Percentiles rank a stretch among this genome's conserved stretches.
Evolutionary conservation across 148 eudicot species (phyloP).

Genomic region (Rhododendron griersonianum): DNA sequence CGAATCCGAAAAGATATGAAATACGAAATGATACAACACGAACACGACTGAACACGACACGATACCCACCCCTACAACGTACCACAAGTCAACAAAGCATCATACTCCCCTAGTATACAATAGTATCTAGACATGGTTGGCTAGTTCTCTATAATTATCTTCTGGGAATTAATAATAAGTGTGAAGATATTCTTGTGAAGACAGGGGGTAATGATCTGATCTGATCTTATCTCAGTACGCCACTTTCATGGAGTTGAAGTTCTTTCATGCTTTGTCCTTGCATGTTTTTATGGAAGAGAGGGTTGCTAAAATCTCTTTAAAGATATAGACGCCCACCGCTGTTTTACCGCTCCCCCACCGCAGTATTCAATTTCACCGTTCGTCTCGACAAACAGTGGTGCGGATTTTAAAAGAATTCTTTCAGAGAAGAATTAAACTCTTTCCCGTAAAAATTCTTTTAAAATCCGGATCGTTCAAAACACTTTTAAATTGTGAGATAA

Average conservation of each 20-base stretch:
- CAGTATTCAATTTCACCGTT: too few species aligned
- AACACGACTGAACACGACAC: too few species aligned
- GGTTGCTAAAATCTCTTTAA: neutral
- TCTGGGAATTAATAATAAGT: neutral
- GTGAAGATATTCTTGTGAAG: neutral
- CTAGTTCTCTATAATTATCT: neutral
- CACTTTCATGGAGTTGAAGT: neutral
- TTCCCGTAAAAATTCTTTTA: too few species aligned
- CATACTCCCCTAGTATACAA: neutral
- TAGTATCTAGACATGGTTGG: neutral
- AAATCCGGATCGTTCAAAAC: too few species aligned
- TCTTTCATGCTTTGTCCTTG: neutral
- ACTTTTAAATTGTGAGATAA: too few species aligned
- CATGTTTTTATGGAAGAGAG: neutral
- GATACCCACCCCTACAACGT: neutral
- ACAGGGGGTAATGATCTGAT: neutral
- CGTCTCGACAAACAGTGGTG: too few species aligned
- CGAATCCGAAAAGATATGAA: too few species aligned
- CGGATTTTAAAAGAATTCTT: too few species aligned
- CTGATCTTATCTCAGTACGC: neutral
- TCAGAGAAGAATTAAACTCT: too few species aligned
- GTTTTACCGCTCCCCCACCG: too few species aligned
- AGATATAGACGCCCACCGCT: too few species aligned
- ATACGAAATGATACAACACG: too few species aligned
- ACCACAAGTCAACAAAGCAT: neutral